Evolutionary conservation across 257 asterid species (phyloP).

Genomic region (Nicotiana obtusifolia): DNA sequence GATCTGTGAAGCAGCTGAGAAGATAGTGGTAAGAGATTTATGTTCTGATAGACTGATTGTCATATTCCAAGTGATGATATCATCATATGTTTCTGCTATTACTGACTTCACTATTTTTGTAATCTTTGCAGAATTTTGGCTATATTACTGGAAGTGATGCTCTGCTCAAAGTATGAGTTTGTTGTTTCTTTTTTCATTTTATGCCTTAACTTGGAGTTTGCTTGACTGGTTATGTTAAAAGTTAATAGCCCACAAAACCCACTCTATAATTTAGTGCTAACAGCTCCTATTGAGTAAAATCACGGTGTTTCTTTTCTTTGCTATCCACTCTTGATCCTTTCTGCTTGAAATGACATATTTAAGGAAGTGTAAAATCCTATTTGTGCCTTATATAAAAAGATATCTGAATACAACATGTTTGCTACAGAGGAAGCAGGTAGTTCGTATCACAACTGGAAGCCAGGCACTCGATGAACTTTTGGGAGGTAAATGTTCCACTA

Average conservation of each 20-base stretch:
- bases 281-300: not conserved
- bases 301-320: not conserved
- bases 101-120: slow-evolving; percentile 7
- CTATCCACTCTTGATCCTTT: not conserved
- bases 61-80: not conserved
- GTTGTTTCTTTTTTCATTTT: slow-evolving; percentile 11
- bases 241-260: not conserved
- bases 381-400: not conserved
- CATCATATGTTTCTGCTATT: not conserved
- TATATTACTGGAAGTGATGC: slow-evolving; percentile 98
- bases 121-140: slow-evolving; percentile 63
- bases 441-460: slow-evolving; percentile 92
- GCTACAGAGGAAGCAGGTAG: slow-evolving; percentile 70
- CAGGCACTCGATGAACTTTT: slow-evolving; percentile 95
- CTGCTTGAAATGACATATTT: not conserved
- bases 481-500: slow-evolving; percentile 45
- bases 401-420: not conserved
- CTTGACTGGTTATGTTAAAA: not conserved
- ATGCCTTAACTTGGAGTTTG: not conserved
- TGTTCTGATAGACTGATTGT: not conserved
- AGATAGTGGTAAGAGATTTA: slow-evolving; percentile 74
- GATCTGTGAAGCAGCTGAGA: slow-evolving; percentile 97
- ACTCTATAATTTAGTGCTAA: not conserved
- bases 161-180: slow-evolving; percentile 62
- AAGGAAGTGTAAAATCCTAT: not conserved